phyloP scores from a whole-genome alignment of 2,329 filamentous ascomycete genomes.

The Cladophialophora yegresii region DNA sequence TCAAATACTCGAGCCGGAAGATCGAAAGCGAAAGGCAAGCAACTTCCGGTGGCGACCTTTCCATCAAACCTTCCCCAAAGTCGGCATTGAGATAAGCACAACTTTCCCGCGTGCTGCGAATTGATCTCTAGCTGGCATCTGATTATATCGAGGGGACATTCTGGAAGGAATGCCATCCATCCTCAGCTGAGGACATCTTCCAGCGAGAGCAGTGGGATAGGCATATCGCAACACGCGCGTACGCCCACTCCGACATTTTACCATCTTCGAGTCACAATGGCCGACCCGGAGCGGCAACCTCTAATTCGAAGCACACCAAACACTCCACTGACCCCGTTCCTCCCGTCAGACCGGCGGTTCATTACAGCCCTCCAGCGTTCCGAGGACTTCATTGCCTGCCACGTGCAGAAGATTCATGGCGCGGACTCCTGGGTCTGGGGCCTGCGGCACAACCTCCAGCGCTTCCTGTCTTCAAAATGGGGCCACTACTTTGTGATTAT shows the following conservation, averaged over 20 bases:
- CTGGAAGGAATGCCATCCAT: not conserved
- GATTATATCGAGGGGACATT: no score
- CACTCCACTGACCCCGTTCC: slow-evolving; percentile 19
- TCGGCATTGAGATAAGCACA: not conserved
- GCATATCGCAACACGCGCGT: not conserved
- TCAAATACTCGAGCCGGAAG: not conserved
- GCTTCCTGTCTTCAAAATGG: slow-evolving; percentile 49
- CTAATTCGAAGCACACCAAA: slow-evolving; percentile 4
- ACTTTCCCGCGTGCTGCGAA: not conserved
- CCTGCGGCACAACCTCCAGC: slow-evolving; percentile 35
- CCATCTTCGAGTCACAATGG: slow-evolving; percentile 8
- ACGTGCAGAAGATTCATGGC: slow-evolving; percentile 37
- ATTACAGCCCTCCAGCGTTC: slow-evolving; percentile 12
- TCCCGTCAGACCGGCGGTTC: slow-evolving; percentile 21
- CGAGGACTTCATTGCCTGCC: slow-evolving; percentile 23
- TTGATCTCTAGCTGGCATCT: not conserved
- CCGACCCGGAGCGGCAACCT: slow-evolving; percentile 13
- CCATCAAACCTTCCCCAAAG: not conserved
- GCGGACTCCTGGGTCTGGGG: slow-evolving; percentile 35
- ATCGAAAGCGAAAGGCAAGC: not conserved
- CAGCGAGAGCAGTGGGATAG: not conserved
- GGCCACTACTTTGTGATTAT: slow-evolving; percentile 55
- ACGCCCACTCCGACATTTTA: not conserved
- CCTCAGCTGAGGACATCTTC: not conserved
- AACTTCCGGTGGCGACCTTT: not conserved